Evolutionary conservation across 1,284 basidiomycete genomes (phyloP).

Genomic region (Tremellales sp.): DNA sequence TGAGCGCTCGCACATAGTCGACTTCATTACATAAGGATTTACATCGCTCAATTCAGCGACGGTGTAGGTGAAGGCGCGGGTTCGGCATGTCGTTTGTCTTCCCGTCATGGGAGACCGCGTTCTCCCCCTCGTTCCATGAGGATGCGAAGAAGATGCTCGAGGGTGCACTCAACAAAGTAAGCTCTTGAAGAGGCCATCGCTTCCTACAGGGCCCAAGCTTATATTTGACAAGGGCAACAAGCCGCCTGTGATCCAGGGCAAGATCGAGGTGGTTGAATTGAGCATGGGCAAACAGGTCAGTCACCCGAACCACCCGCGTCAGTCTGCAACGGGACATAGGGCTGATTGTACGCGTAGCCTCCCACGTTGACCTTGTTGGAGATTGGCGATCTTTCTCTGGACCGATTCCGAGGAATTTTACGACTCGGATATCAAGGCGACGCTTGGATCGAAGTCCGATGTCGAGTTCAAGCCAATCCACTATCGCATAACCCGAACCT

Average conservation of each 20-base stretch:
- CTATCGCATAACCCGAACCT: conserved; percentile 74
- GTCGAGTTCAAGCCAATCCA: conserved; percentile 74
- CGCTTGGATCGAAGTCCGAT: conserved; percentile 90
- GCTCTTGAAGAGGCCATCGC: no score
- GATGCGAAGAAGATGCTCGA: conserved; percentile 93
- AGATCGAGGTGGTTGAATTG: conserved; percentile 93
- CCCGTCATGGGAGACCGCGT: conserved; percentile 79
- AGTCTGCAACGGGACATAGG: not conserved
- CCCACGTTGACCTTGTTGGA: conserved; percentile 96
- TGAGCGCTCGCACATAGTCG: no score
- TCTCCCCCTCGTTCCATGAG: conserved; percentile 90
- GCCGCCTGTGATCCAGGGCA: conserved; percentile 94
- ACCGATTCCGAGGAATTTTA: conserved; percentile 97
- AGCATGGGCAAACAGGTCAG: conserved; percentile 95
- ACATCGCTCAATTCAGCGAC: no score
- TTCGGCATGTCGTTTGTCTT: conserved; percentile 99
- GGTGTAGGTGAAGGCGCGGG: no score
- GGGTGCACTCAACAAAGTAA: conserved; percentile 81
- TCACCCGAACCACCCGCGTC: conserved; percentile 7
- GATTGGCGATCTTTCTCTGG: conserved; percentile 91
- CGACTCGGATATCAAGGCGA: conserved; percentile 93
- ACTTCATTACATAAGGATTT: no score
- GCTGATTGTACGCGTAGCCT: conserved; percentile 63
- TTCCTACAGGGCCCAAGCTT: not conserved
- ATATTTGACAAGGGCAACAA: conserved; percentile 81